Conservation (phyloP, 2,329 filamentous ascomycete species). For the Lachnellula suecica region DNA sequence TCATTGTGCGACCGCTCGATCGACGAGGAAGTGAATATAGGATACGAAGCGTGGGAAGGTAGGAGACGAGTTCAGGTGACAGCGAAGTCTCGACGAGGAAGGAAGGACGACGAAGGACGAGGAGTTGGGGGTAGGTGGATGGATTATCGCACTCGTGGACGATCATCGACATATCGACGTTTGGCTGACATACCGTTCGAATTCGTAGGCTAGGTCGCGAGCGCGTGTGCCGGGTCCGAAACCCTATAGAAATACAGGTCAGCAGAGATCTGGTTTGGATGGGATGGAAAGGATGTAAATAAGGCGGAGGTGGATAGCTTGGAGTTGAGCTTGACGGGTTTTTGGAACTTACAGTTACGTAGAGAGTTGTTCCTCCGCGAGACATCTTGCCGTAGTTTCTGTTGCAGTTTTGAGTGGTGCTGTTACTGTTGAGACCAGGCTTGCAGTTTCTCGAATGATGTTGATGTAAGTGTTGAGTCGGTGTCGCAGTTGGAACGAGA, state of each 20-base stretch:
- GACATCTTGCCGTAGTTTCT: conserved; percentile 62
- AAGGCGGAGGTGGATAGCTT: conserved; percentile 2
- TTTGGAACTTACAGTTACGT: conserved; percentile 71
- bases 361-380: conserved; percentile 90
- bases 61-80: conserved; percentile 43
- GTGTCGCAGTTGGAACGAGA: background rate
- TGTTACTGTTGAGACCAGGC: background rate
- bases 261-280: conserved; percentile 8
- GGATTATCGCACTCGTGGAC: conserved; percentile 37
- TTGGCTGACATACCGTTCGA: conserved; percentile 94
- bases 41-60: conserved; percentile 36
- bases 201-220: conserved; percentile 99
- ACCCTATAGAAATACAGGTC: conserved; percentile 46
- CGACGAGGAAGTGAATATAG: conserved; percentile 37
- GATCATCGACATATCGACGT: conserved; percentile 47
- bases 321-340: background rate
- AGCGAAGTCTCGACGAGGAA: conserved; percentile 44
- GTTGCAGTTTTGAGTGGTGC: background rate
- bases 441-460: no score
- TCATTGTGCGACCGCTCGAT: conserved; percentile 37
- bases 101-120: conserved; percentile 31
- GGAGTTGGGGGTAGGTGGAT: conserved; percentile 30
- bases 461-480: background rate
- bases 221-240: conserved; percentile 98
- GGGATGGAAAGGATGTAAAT: conserved; percentile 13